Base-by-base conservation (phyloP, 208 protist genomes). In the Eutreptiella sp. region DNA sequence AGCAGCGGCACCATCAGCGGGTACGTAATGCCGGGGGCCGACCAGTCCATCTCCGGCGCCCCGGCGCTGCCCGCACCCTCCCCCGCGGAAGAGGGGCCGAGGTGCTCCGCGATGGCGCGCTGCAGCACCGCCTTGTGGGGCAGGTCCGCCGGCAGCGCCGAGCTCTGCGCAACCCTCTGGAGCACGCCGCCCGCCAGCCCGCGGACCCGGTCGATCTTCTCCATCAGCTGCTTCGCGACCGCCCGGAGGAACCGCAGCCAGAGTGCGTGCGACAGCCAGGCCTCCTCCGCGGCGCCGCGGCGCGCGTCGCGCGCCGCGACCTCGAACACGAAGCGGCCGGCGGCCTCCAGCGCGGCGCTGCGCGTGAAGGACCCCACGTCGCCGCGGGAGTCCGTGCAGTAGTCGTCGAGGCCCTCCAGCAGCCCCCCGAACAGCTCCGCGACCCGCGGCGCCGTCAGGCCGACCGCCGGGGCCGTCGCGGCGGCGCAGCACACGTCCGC, bases 311-410 rank as follows among this genome's bases (percentile, higher is more conserved):
- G 31, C 4, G 19, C 4, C 26, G 31, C 9, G 16, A 68, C 21
- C 4, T 32, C 9, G 28, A 45, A 3, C 14, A 90, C 45, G 16
- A 94, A 62, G 5, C 38, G 27, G 1, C 76, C 68, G 4, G 95
- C 58, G 11, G 58, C 60, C 21, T 75, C 59, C 66, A 96, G 76
- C 4, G 88, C 78, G 21, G 84, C 89, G 24, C 93, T 70, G 41
- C 95, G 86, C 21, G 97, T 91, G 84, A 94, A 96, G 29, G 84
- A 94, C n/a, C 95, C 95, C 21, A 97, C 89, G 66, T 98, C 95
- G 52, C 95, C 95, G 48, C 95, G 79, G 57, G 90, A 89, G 63
- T 97, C 94, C 4, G 85, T 75, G 19, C 79, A 75, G 71, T 97
- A 97, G 73, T 97, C 93, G 3, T 88, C 64, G 32, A 86, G 58